Conservation (phyloP, 768 basidiomycete genomes). For the Tricholomella constricta region DNA sequence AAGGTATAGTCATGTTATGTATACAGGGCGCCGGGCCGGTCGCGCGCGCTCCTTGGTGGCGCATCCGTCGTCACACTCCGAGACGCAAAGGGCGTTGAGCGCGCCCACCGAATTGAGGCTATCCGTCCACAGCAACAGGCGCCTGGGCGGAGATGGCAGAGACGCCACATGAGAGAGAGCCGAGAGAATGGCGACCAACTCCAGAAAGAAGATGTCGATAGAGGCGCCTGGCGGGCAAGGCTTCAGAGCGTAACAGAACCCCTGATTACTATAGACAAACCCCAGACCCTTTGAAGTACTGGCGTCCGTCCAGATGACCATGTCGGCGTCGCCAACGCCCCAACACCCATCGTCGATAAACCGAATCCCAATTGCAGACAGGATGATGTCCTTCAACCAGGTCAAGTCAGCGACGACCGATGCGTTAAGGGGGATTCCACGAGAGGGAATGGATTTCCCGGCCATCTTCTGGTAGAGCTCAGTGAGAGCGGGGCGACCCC, state of each 20-base stretch:
- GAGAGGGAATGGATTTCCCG: not conserved
- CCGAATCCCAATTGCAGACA: slow-evolving; percentile 13
- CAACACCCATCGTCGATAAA: slow-evolving; percentile 17
- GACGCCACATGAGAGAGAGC: slow-evolving; percentile 6
- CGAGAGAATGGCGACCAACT: slow-evolving; percentile 7
- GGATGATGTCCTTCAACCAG: slow-evolving; percentile 3
- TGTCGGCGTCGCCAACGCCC: slow-evolving; percentile 17
- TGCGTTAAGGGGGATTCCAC: not conserved
- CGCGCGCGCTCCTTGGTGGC: too few relatives aligned
- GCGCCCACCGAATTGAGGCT: slow-evolving; percentile 17
- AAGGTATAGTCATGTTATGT: too few relatives aligned
- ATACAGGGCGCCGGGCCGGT: too few relatives aligned
- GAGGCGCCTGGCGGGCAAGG: not conserved
- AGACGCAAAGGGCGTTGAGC: slow-evolving; percentile 12
- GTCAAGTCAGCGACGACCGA: not conserved
- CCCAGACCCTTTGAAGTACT: slow-evolving; percentile 12
- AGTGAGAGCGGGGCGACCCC: slow-evolving; percentile 16
- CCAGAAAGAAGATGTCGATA: slow-evolving; percentile 24
- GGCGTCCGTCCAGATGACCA: slow-evolving; percentile 26
- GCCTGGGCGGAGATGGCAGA: slow-evolving; percentile 8
- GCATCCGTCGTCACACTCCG: slow-evolving; percentile 8
- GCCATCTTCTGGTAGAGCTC: slow-evolving; percentile 17
- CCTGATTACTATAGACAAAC: slow-evolving; percentile 13
- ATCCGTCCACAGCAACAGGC: slow-evolving; percentile 17
- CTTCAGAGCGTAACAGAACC: slow-evolving; percentile 17